Conservation (phyloP, 2,329 filamentous ascomycete genomes). For the Aspergillus chevalieri region DNA sequence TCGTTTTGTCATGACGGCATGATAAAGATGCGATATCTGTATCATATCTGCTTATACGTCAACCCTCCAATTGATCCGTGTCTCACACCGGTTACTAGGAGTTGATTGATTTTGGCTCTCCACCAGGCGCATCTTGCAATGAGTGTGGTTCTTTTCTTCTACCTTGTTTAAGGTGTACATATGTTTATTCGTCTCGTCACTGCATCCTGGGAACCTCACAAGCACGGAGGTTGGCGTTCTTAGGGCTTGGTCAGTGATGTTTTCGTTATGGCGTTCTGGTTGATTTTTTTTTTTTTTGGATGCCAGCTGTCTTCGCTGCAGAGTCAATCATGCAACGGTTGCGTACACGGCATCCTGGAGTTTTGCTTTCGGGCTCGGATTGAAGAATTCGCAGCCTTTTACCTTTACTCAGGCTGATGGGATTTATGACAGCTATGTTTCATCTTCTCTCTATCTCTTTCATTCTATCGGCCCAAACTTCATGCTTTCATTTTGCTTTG, state of each 20-base stretch:
- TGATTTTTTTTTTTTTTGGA: constrained; percentile 1
- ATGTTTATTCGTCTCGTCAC: constrained; percentile 5
- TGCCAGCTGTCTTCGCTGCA: not conserved
- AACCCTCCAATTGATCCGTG: not conserved
- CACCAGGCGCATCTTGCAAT: not conserved
- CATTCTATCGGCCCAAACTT: not conserved
- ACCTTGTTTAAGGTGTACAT: constrained; percentile 10
- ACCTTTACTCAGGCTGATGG: not conserved
- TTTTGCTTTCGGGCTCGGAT: not conserved
- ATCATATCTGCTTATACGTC: constrained; percentile 20
- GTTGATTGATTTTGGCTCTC: not conserved
- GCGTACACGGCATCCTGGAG: not conserved
- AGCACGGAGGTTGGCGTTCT: constrained; percentile 16
- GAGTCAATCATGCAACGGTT: not conserved
- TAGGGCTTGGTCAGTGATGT: constrained; percentile 7
- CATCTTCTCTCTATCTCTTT: not conserved
- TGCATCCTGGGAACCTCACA: constrained; percentile 7
- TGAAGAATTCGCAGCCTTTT: not conserved
- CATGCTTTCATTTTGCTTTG: not conserved
- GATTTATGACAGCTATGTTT: not conserved
- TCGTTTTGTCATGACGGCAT: constrained; percentile 6
- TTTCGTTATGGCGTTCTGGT: not conserved
- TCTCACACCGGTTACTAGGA: not conserved
- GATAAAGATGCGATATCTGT: constrained; percentile 17
- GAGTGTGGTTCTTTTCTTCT: constrained; percentile 6